Percentiles rank a stretch among this genome's conserved stretches.
phyloP scores from a whole-genome alignment of 805 yeast genomes.

The Grigorovia transvaalensis region DNA sequence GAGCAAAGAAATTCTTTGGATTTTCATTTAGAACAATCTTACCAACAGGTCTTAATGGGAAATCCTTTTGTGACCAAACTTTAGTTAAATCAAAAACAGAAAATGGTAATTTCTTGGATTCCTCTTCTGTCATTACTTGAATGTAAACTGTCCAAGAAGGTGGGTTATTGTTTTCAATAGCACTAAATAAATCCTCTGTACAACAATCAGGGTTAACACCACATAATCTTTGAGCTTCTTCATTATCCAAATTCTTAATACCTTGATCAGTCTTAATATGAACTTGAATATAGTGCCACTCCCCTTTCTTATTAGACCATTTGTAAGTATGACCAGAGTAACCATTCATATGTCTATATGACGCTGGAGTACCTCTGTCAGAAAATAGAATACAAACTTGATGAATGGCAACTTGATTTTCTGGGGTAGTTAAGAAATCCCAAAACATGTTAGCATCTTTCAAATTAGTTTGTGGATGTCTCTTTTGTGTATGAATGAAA shows the following conservation, averaged over 20 bases:
- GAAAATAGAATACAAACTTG: conserved; percentile 54
- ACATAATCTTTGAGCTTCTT: conserved; percentile 55
- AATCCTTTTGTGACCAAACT: conserved; percentile 82
- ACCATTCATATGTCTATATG: conserved; percentile 50
- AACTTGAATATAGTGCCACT: conserved; percentile 47
- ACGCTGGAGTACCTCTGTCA: conserved; percentile 53
- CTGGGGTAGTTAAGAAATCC: conserved; percentile 57
- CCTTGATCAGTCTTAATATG: conserved; percentile 49
- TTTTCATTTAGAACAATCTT: conserved; percentile 69
- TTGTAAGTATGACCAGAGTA: conserved; percentile 60
- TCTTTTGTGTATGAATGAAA: conserved; percentile 61
- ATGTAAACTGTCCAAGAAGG: conserved; percentile 83
- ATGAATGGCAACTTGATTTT: conserved; percentile 67
- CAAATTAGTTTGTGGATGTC: conserved; percentile 60
- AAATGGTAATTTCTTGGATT: conserved; percentile 65
- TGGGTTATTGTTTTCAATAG: conserved; percentile 64
- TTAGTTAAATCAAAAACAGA: conserved; percentile 86
- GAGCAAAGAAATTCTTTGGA: conserved; percentile 81
- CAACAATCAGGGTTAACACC: conserved; percentile 79
- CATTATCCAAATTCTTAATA: conserved; percentile 41
- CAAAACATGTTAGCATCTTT: conserved; percentile 77
- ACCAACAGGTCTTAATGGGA: conserved; percentile 82
- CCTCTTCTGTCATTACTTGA: conserved; percentile 77
- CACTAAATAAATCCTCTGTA: conserved; percentile 67
- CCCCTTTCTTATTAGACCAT: conserved; percentile 45